Evolutionary conservation across 1,284 basidiomycete genomes (phyloP), one percentile per base, ranked within the genome.

Genomic region (Amylostereum chailletii): DNA sequence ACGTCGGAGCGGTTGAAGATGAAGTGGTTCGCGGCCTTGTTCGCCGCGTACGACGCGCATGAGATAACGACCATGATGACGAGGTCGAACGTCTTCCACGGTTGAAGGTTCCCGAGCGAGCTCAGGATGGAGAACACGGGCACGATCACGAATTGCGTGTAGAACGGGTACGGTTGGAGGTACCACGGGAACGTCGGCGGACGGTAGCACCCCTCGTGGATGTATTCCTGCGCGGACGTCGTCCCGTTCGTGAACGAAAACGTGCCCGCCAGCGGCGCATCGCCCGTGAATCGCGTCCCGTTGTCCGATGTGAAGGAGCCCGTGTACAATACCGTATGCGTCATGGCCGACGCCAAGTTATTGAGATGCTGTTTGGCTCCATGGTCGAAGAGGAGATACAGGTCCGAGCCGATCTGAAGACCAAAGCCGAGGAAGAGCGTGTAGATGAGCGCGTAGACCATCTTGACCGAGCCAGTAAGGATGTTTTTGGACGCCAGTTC

Each of bases 371-470:
- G 66, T 19, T 84, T 78, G 11, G 79, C 77, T 1, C 64, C 57
- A 1, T 69, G 76, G 61, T 93, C 90, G 51, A 93, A 70, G 29
- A 93, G 74, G 50, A 90, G 82, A 60, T 84, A 94, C 27, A 93
- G 69, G 60, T 94, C 90, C 3, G 86, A 90, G 36, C 90, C 90
- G 52, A 94, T 89, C 54, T 91, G 86, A 45, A 94, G 75, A 48
- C 90, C 90, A 63, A 94, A 94, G 1, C 90, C 90, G 32, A 93
- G 66, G 65, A 92, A 92, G n/a, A 93, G 71, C 0, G 90, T 90
- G 61, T 92, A 93, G 47, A 93, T 92, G 53, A 93, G 74, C 19
- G 90, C 87, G 56, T 90, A 93, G 26, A 92, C 87, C 87, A 93
- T 90, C 63, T 90, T 88, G 51, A 93, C 89, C 51, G 86, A 90